A percentile compares a stretch with the other conserved stretches of the same genome.
These are phyloP conservation scores for Nectriaceae sp. DNA, from an alignment of 2,329 filamentous ascomycete species.

Conservation along the genomic window DNA sequence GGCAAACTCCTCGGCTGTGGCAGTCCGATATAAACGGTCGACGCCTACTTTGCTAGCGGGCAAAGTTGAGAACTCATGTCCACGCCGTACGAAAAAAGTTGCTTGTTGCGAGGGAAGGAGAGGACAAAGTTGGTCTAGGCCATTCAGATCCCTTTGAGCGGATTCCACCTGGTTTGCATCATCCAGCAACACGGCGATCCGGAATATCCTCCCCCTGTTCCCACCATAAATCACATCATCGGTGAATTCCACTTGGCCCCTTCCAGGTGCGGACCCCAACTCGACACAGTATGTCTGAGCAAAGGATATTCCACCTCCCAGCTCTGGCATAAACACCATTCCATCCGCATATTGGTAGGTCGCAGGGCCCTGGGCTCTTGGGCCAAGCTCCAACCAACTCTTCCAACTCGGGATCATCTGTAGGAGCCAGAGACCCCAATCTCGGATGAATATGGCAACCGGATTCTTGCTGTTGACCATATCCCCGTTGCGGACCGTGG, in stretches of 20 bases:
- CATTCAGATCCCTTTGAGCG: background rate
- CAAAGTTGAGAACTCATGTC: background rate
- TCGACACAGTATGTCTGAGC: background rate
- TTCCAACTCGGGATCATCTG: slow-evolving; percentile 12
- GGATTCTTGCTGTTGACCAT: slow-evolving; percentile 6
- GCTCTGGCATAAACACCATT: slow-evolving; percentile 7
- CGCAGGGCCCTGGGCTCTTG: slow-evolving; percentile 1
- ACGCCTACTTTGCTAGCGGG: background rate
- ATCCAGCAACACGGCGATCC: background rate
- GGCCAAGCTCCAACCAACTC: slow-evolving; percentile 6
- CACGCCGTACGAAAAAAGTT: background rate
- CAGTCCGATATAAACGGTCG: background rate
- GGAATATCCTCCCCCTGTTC: background rate
- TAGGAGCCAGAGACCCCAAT: slow-evolving; percentile 16
- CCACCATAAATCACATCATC: background rate
- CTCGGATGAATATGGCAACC: slow-evolving; percentile 14
- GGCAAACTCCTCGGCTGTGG: background rate
- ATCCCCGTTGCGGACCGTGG: slow-evolving; percentile 10
- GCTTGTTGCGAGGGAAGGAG: background rate
- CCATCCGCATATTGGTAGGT: slow-evolving; percentile 5
- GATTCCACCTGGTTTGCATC: background rate
- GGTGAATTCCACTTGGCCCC: background rate
- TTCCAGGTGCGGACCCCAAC: background rate
- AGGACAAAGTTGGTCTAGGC: background rate
- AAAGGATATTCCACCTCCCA: background rate